Evolutionary conservation across 2,329 filamentous ascomycete genomes (phyloP).

Genomic region (Ceratocystiopsis brevicomis): DNA sequence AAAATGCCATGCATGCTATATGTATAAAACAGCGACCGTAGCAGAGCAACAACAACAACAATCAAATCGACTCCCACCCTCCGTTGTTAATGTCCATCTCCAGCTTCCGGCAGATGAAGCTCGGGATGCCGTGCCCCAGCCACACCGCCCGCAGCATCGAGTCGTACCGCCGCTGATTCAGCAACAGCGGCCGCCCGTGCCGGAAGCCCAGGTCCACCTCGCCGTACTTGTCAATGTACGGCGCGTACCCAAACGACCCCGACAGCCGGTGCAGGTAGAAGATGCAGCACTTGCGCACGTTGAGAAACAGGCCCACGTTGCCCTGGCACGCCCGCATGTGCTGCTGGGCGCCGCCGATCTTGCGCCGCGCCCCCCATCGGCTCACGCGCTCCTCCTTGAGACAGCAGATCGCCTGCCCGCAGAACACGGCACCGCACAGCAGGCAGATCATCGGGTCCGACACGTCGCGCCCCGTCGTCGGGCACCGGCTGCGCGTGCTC

Average conservation of each 20-base stretch:
- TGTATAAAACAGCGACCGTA: too few species aligned
- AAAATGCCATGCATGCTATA: too few species aligned
- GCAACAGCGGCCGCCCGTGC: constrained; percentile 70
- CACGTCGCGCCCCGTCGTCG: constrained; percentile 78
- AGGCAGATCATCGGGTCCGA: constrained; percentile 82
- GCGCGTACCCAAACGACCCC: constrained; percentile 71
- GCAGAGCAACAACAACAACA: background rate
- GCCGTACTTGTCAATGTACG: constrained; percentile 89
- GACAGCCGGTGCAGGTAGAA: constrained; percentile 68
- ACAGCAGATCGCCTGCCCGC: constrained; percentile 85
- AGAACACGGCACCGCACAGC: constrained; percentile 93
- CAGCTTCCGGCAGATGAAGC: constrained; percentile 71
- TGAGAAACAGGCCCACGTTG: constrained; percentile 85
- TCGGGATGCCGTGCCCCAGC: constrained; percentile 72
- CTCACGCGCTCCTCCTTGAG: constrained; percentile 39
- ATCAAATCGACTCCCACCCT: constrained; percentile 72
- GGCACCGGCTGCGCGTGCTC: constrained; percentile 65
- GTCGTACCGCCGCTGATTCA: constrained; percentile 91
- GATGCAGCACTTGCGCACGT: constrained; percentile 87
- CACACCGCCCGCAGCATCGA: constrained; percentile 69
- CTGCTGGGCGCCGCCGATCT: constrained; percentile 71
- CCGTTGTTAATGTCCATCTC: constrained; percentile 95
- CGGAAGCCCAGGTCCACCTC: constrained; percentile 85
- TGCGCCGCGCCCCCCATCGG: constrained; percentile 21
- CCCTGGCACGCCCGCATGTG: constrained; percentile 76